Evolutionary conservation across 2,329 filamentous ascomycete species (phyloP).

Genomic region (Botrytis elliptica): DNA sequence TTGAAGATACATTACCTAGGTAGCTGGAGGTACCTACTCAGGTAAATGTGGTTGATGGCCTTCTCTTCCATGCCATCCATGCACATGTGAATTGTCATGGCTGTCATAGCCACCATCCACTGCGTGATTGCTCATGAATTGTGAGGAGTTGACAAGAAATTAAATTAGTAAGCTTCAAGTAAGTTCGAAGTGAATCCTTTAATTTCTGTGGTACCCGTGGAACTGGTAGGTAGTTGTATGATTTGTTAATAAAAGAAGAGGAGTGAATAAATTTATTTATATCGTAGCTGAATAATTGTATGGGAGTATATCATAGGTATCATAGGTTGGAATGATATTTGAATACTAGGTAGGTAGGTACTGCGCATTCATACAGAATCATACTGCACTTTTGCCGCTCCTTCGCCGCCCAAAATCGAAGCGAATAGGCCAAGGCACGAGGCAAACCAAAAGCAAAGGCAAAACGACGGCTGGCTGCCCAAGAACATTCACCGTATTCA

Average conservation of each 20-base stretch:
- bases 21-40: background rate
- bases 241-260: background rate
- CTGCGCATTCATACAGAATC: background rate
- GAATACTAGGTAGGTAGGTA: background rate
- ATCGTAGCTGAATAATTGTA: no score
- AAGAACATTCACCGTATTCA: background rate
- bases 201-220: background rate
- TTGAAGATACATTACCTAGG: background rate
- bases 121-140: background rate
- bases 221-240: no score
- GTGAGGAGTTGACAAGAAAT: no score
- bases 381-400: background rate
- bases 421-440: background rate
- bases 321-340: background rate
- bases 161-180: background rate
- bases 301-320: background rate
- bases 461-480: background rate
- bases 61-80: background rate
- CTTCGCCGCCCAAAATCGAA: background rate
- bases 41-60: background rate
- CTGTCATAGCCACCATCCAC: background rate
- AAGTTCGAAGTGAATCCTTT: background rate
- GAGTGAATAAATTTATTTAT: background rate
- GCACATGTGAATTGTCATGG: background rate
- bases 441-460: background rate